Percentiles rank a stretch among this genome's conserved stretches.
phyloP scores from a whole-genome alignment of 176 grass and related monocot genomes.

The Carex littledalei region DNA sequence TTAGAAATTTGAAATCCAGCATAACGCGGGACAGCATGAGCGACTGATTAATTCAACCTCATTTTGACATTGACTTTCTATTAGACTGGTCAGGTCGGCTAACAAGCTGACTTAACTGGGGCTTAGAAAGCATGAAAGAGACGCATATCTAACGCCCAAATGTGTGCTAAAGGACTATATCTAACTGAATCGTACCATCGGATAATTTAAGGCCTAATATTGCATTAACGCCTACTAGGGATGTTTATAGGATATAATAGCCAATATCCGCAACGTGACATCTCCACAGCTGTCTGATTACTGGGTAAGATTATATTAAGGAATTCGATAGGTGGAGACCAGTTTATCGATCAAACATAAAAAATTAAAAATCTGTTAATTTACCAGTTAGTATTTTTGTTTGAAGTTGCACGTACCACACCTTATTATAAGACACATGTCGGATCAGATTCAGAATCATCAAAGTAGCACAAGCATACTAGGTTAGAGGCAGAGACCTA shows the following conservation, averaged over 20 bases:
- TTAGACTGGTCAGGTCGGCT: too few relatives aligned
- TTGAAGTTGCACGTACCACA: background rate
- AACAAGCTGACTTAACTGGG: too few relatives aligned
- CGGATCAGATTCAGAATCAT: background rate
- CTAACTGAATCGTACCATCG: too few relatives aligned
- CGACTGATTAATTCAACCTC: background rate
- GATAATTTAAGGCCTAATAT: too few relatives aligned
- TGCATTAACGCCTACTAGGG: too few relatives aligned
- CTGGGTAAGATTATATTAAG: too few relatives aligned
- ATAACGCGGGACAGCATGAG: background rate
- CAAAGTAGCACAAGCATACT: background rate
- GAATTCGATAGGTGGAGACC: background rate
- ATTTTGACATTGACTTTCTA: background rate
- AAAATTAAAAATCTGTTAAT: background rate
- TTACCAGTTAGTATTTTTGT: background rate
- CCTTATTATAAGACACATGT: background rate
- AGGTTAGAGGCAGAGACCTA: background rate
- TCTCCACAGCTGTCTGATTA: too few relatives aligned
- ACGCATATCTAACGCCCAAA: background rate
- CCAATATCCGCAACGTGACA: too few relatives aligned
- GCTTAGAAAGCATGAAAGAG: background rate
- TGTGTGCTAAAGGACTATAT: background rate
- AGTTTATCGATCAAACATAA: background rate
- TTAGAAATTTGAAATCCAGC: too few relatives aligned
- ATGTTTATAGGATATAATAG: too few relatives aligned